Evolutionary conservation across 2,329 filamentous ascomycete genomes (phyloP), one percentile per base, ranked within the genome.

Genomic region (Chalara sp.): DNA sequence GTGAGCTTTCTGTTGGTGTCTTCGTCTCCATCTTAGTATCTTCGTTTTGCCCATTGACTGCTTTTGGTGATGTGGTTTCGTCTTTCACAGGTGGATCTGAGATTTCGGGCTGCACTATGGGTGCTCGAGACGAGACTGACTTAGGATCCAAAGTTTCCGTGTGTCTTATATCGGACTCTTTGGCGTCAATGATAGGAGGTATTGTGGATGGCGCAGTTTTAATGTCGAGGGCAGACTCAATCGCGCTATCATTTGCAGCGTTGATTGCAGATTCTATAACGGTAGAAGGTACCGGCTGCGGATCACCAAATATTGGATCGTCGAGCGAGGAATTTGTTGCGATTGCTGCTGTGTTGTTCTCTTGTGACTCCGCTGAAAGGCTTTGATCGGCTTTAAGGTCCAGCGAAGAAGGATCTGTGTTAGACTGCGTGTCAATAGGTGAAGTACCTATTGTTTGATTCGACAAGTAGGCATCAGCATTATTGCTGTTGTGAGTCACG

Each of bases 151-250:
- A 21, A 21, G 21, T 21, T 21, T 21, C 39, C 7, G 52, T 51
- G 37, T 65, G 55, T 50, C 63, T 50, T 29, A 66, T 51, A 54
- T 66, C 63, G 33, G 64, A 67, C 39, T 63, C 60, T 49, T 48
- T 56, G 44, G 63, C 58, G 13, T 66, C 63, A 28, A 67, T 55
- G 6, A 64, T 52, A 11, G 63, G 61, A 39, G 61, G 60, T n/a
- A 65, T 54, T 13, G 61, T 53, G 11, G 62, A 60, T 7, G 60
- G 42, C 6, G 55, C 55, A 6, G 56, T 32, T 13, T 51, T 48
- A 33, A 61, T 60, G 10, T 61, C 61, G 29, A 62, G 35, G 10
- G 59, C 58, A 44, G 55, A 50, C 2, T 62, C 58, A 12, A 61
- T 56, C 3, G 28, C 30, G 31, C 11, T 8, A 6, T 53, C 41